phyloP scores from a whole-genome alignment of 257 asterid species.

The Primulina huaijiensis region DNA sequence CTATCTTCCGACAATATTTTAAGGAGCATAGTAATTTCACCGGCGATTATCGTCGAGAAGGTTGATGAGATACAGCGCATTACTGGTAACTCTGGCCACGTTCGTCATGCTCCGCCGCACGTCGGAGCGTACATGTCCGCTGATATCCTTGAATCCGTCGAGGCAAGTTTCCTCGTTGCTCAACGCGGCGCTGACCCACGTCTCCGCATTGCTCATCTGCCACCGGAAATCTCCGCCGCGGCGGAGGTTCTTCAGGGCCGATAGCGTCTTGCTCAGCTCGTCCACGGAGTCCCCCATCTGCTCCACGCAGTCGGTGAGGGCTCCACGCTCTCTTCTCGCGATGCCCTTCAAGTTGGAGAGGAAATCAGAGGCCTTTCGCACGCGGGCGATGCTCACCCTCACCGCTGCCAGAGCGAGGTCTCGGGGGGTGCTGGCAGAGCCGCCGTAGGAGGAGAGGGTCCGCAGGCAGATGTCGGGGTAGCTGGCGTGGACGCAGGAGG shows the following conservation, averaged over 20 bases:
- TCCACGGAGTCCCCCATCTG: slow-evolving; percentile 69
- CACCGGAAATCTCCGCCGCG: slow-evolving; percentile 62
- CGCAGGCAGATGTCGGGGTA: slow-evolving; percentile 79
- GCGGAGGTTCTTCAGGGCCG: slow-evolving; percentile 57
- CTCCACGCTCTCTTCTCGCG: slow-evolving; percentile 48
- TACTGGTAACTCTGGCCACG: slow-evolving; percentile 80
- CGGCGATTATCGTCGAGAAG: slow-evolving; percentile 41
- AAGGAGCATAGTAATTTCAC: not conserved
- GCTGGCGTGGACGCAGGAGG: slow-evolving; percentile 82
- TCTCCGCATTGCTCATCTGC: slow-evolving; percentile 92
- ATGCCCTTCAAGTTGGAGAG: slow-evolving; percentile 37
- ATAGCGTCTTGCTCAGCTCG: slow-evolving; percentile 56
- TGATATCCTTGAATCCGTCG: slow-evolving; percentile 74
- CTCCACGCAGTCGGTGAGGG: slow-evolving; percentile 68
- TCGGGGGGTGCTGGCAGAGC: slow-evolving; percentile 60
- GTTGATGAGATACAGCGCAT: slow-evolving; percentile 78
- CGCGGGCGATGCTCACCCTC: slow-evolving; percentile 58
- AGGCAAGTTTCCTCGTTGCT: slow-evolving; percentile 87
- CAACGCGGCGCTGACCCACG: slow-evolving; percentile 95
- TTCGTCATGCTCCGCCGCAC: slow-evolving; percentile 54
- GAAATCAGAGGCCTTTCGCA: slow-evolving; percentile 37
- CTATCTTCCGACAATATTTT: too few relatives aligned
- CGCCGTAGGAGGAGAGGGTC: slow-evolving; percentile 67
- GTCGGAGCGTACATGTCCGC: slow-evolving; percentile 50
- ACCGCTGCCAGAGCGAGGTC: slow-evolving; percentile 74